Conservation (phyloP, 169 alveolate species). For the Cryptosporidium andersoni region DNA sequence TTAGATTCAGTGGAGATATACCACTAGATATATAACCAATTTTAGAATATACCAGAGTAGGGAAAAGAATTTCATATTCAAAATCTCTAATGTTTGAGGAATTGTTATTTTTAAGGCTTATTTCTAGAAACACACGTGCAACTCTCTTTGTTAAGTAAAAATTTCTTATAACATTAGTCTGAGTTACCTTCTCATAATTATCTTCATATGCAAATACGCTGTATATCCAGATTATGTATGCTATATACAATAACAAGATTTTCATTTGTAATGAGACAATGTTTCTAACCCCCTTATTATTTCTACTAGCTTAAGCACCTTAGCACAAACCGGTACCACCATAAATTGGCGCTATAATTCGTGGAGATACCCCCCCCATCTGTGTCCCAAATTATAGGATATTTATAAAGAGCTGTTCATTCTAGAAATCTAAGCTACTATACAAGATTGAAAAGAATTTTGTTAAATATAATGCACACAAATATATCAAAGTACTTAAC, state of each 20-base stretch:
- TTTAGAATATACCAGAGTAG: conserved; percentile 3
- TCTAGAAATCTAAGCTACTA: no score
- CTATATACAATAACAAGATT: conserved; percentile 4
- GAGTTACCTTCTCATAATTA: conserved; percentile 1
- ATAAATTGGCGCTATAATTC: no score
- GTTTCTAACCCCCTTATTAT: not conserved
- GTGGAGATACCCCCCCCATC: no score
- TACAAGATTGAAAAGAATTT: no score
- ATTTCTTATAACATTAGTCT: conserved; percentile 52
- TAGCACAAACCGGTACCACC: no score
- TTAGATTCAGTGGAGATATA: conserved; percentile 5
- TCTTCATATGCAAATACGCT: conserved; percentile 2
- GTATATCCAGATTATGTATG: not conserved
- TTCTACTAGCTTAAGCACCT: no score
- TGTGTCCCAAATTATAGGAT: no score
- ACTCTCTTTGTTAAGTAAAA: conserved; percentile 63
- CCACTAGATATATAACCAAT: conserved; percentile 62
- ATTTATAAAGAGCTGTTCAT: no score
- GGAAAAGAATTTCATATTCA: conserved; percentile 12
- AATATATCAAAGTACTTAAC: no score
- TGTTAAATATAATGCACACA: no score
- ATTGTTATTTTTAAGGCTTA: conserved; percentile 23
- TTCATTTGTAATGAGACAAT: not conserved
- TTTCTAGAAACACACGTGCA: conserved; percentile 17
- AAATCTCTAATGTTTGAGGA: conserved; percentile 1